Evolutionary conservation across 176 grass and related monocot species (phyloP), one percentile per base, ranked within the genome.

Genomic region (Eleusine indica): DNA sequence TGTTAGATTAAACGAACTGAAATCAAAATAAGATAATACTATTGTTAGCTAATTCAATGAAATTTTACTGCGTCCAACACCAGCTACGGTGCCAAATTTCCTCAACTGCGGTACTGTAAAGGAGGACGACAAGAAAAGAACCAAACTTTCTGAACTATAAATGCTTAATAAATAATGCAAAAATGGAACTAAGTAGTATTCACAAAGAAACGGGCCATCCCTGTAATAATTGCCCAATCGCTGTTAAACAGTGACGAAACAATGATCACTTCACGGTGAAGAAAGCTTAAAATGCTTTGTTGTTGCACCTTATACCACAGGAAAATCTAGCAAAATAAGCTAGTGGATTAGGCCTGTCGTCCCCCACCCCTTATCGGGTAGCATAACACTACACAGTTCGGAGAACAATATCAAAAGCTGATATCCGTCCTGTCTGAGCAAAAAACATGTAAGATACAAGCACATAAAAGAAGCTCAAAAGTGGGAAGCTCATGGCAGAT

Each of bases 311-410:
- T 58, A n/a, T 21, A 58, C 18, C 21, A 60, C 9, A 22, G 57
- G 21, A 60, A 60, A 19, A 21, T 57, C 19, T 49, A 73, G 51
- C 74, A 12, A 41, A 80, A 75, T 47, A n/a, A 47, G 28, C 30
- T 52, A 16, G 62, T 37, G 69, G 79, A 53, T n/a, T 29, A 69
- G 60, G 32, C 63, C 76, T 82, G 75, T 73, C 71, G 73, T 25
- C 39, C 77, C 52, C 69, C 66, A 60, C 73, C 49, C 49, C 66
- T 10, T 68, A 86, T 67, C 70, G 67, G 83, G 71, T 49, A 57
- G 51, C 51, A 53, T 53, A 6, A 57, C 61, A 77, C 67, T 60
- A 82, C 22, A 84, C 19, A 32, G 14, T 62, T 81, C 37, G 28
- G 41, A 35, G 43, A 75, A 58, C 32, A 75, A 87, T 48, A 74